Percentiles rank a stretch among this genome's conserved stretches.
Evolutionary conservation across 495 filamentous ascomycete genomes (phyloP).

Genomic region (Chaetomium cochliodes): DNA sequence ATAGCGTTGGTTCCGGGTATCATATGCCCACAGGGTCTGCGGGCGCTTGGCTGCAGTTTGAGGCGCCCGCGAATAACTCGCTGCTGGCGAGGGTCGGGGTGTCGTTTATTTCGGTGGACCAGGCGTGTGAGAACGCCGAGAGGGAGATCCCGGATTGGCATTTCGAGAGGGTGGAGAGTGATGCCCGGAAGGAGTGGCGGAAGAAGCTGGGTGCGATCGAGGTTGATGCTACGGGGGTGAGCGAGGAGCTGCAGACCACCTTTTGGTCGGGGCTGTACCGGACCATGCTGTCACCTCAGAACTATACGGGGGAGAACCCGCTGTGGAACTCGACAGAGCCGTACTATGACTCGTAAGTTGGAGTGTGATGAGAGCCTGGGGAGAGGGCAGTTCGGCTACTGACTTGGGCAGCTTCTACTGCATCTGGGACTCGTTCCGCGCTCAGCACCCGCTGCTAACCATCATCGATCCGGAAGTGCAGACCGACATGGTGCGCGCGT

Average conservation of each 20-base stretch:
- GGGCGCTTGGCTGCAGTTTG: conserved; percentile 63
- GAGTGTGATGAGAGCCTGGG: conserved; percentile 26
- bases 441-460: conserved; percentile 66
- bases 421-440: conserved; percentile 73
- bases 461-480: conserved; percentile 64
- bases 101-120: conserved; percentile 61
- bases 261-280: conserved; percentile 72
- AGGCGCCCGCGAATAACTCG: conserved; percentile 40
- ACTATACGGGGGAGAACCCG: conserved; percentile 74
- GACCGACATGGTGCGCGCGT: conserved; percentile 63
- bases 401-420: conserved; percentile 56
- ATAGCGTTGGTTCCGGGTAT: conserved; percentile 40
- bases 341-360: conserved; percentile 63
- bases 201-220: conserved; percentile 58
- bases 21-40: conserved; percentile 55
- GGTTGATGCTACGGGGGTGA: conserved; percentile 55
- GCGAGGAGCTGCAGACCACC: conserved; percentile 54
- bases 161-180: conserved; percentile 55
- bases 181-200: conserved; percentile 57
- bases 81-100: conserved; percentile 62
- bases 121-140: conserved; percentile 65
- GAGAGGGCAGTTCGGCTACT: neutral
- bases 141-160: conserved; percentile 60
- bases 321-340: conserved; percentile 68
- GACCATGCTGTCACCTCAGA: conserved; percentile 64